A percentile compares a stretch with the other conserved stretches of the same genome.
Conservation (phyloP, 257 asterid species). For the Nicotiana tabacum region DNA sequence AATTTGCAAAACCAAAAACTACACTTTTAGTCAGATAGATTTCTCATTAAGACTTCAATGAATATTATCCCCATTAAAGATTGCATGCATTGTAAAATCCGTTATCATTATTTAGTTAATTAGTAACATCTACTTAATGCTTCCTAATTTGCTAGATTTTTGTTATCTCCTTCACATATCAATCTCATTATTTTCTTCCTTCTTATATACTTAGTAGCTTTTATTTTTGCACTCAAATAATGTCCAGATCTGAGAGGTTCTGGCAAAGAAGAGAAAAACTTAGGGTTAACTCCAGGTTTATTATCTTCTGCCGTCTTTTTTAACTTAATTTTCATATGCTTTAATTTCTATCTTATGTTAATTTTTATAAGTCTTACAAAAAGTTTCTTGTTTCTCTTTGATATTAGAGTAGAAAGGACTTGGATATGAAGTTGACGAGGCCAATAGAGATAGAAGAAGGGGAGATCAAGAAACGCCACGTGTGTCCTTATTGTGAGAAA, state of each 20-base stretch:
- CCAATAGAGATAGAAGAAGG: background rate
- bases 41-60: background rate
- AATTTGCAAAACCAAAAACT: too few relatives aligned
- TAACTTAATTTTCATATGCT: background rate
- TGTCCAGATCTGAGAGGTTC: background rate
- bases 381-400: background rate
- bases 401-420: too few relatives aligned
- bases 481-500: background rate
- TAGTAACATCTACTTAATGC: background rate
- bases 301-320: background rate
- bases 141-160: background rate
- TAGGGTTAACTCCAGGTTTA: too few relatives aligned
- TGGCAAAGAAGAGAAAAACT: background rate
- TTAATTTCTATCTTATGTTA: background rate
- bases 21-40: background rate
- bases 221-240: background rate
- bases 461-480: background rate
- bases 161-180: background rate
- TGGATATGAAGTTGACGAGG: background rate
- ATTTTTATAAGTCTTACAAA: background rate
- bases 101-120: background rate
- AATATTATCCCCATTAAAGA: background rate
- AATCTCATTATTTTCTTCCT: background rate
- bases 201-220: background rate
- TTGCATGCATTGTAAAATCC: background rate